Evolutionary conservation across 768 basidiomycete genomes (phyloP).

Genomic region (Lentinus brumalis): DNA sequence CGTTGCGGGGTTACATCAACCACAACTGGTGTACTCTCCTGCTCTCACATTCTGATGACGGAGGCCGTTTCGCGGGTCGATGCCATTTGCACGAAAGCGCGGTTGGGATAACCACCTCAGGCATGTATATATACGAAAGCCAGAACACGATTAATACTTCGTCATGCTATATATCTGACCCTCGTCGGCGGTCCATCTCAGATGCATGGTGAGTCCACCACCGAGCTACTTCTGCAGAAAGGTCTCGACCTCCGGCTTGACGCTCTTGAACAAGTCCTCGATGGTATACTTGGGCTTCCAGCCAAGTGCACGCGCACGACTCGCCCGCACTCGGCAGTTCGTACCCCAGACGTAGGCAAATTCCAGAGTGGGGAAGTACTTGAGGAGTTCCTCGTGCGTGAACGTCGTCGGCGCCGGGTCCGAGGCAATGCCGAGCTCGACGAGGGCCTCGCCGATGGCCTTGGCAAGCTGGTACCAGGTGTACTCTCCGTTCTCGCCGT

Average conservation of each 20-base stretch:
- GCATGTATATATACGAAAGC: too few species aligned
- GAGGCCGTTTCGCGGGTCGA: too few species aligned
- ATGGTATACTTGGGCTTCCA: slow-evolving; percentile 55
- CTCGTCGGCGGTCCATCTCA: too few species aligned
- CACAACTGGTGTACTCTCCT: too few species aligned
- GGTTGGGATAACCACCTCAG: too few species aligned
- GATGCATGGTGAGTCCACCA: too few species aligned
- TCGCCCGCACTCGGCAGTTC: slow-evolving; percentile 29
- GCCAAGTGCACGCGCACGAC: slow-evolving; percentile 44
- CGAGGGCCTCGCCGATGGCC: slow-evolving; percentile 38
- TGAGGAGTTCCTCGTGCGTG: slow-evolving; percentile 46
- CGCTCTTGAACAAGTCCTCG: slow-evolving; percentile 50
- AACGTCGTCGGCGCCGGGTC: slow-evolving; percentile 46
- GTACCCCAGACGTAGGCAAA: slow-evolving; percentile 11
- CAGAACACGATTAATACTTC: too few species aligned
- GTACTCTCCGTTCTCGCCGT: slow-evolving; percentile 37
- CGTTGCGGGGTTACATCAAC: too few species aligned
- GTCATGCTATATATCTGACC: too few species aligned
- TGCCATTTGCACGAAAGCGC: too few species aligned
- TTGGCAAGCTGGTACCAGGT: slow-evolving; percentile 36
- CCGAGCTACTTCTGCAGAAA: neutral
- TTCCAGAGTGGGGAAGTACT: slow-evolving; percentile 22
- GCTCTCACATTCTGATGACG: too few species aligned
- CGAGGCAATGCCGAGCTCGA: slow-evolving; percentile 31
- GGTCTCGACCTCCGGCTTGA: slow-evolving; percentile 47